These are phyloP conservation scores for Carex arenaria DNA, from an alignment of 202 grass and related monocot species.

Conservation along the genomic window DNA sequence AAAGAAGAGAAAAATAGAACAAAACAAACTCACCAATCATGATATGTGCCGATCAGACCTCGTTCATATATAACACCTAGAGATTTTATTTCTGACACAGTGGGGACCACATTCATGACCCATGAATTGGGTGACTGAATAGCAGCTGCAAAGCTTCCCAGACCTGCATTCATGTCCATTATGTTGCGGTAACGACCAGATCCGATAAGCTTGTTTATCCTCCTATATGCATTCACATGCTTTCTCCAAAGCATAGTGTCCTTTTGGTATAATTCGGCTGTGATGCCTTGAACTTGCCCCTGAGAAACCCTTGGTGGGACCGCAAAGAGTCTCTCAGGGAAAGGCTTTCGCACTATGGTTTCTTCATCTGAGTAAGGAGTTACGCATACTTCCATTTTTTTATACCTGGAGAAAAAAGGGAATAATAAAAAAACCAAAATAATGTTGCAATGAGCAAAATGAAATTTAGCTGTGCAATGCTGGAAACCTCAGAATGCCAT, in stretches of 20 bases:
- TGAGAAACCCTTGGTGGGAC: constrained; percentile 61
- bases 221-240: constrained; percentile 70
- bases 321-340: constrained; percentile 61
- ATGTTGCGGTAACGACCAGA: constrained; percentile 75
- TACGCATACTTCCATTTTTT: constrained; percentile 78
- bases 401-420: constrained; percentile 47
- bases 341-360: constrained; percentile 41
- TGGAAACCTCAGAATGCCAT: neutral
- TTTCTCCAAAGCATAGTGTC: constrained; percentile 72
- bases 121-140: constrained; percentile 57
- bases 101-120: constrained; percentile 92
- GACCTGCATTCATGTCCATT: constrained; percentile 94
- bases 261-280: constrained; percentile 50
- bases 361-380: constrained; percentile 27
- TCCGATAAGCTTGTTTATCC: constrained; percentile 68
- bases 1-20: constrained; percentile 6
- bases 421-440: neutral
- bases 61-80: constrained; percentile 83
- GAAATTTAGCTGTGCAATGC: neutral
- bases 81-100: constrained; percentile 47
- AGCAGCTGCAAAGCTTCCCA: constrained; percentile 76
- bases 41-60: constrained; percentile 88
- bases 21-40: constrained; percentile 70
- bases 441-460: neutral
- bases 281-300: constrained; percentile 39